Base-by-base conservation (phyloP, 495 filamentous ascomycete genomes). In the Penicillium fimorum region DNA sequence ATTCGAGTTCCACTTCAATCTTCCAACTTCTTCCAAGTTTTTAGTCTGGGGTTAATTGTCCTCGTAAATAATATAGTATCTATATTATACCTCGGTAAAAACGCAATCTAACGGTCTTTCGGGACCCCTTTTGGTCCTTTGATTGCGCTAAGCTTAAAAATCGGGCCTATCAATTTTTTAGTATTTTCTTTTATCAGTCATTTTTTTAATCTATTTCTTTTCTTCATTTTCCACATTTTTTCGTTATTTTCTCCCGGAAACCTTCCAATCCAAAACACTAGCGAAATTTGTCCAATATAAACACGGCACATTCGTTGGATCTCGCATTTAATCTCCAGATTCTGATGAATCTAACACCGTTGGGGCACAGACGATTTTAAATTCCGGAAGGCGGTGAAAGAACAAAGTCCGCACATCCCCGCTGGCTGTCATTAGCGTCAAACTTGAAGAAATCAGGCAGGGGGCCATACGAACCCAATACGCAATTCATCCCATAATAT, bases 401-500 rank as follows among this genome's bases (percentile, higher is more conserved):
- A 45, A 24, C 52, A 63, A 1, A 56, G 33, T 4, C 40, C 45
- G 27, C 57, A 57, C 9, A 60, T 37, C 6, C 45, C 49, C 38
- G 61, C 61, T 63, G 46, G 18, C 4, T 18, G 3, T 45, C 35
- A 48, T 57, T 35, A 43, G 30, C 32, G 50, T n/a, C 18, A 32
- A 33, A 40, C 43, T 30, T 49, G 44, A 22, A 38, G 29, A 38
- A 45, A 24, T 41, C 2, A 1, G 20, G 22, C 20, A 50, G 49
- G 54, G 37, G 13, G 6, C 9, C 4, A 17, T 29, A 60, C 55
- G n/a, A 25, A 70, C 64, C 62, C 8, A 69, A 32, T 5, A 60
- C 51, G 35, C 57, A 53, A 52, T 50, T 71, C 61, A 74, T 62
- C 9, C 58, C 50, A 27, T 63, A 66, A 37, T 70, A 74, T 5